Conservation (phyloP, 2,329 filamentous ascomycete genomes). For the Fusarium chaquense region DNA sequence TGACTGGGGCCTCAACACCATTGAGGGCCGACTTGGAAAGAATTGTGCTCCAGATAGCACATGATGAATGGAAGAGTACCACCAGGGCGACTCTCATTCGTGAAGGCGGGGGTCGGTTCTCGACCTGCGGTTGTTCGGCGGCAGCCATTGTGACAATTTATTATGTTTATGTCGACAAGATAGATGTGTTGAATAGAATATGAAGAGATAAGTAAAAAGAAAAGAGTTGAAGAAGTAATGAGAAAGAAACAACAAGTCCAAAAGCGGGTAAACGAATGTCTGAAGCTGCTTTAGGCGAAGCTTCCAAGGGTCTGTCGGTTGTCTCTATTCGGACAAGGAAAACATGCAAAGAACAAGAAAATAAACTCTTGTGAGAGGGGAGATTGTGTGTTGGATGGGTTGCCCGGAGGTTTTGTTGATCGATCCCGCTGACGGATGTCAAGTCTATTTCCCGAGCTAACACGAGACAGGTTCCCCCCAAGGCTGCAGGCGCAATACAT, state of each 20-base stretch:
- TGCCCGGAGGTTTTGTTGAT: constrained; percentile 37
- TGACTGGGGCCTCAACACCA: constrained; percentile 45
- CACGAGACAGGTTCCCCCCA: neutral
- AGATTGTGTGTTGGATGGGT: constrained; percentile 24
- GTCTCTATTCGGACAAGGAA: constrained; percentile 25
- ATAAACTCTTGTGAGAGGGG: constrained; percentile 23
- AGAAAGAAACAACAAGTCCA: constrained; percentile 9
- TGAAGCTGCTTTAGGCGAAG: constrained; percentile 29
- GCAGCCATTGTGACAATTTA: constrained; percentile 36
- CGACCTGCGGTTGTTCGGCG: constrained; percentile 33
- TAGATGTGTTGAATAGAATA: constrained; percentile 3
- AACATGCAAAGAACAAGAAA: constrained; percentile 28
- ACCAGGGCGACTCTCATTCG: constrained; percentile 42
- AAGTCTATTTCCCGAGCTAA: constrained; percentile 30
- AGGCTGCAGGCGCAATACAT: constrained; percentile 15
- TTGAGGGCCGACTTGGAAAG: constrained; percentile 47
- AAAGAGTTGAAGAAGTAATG: constrained; percentile 6
- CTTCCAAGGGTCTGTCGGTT: constrained; percentile 30
- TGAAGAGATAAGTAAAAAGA: neutral
- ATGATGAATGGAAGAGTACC: constrained; percentile 46
- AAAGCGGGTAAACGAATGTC: constrained; percentile 34
- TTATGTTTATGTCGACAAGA: constrained; percentile 19
- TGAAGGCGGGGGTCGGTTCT: constrained; percentile 34
- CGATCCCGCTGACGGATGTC: constrained; percentile 16
- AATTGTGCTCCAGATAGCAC: constrained; percentile 47